Percentiles rank a stretch among this genome's conserved stretches.
Conservation (phyloP, 2,329 filamentous ascomycete species). For the Microdochium trichocladiopsis region DNA sequence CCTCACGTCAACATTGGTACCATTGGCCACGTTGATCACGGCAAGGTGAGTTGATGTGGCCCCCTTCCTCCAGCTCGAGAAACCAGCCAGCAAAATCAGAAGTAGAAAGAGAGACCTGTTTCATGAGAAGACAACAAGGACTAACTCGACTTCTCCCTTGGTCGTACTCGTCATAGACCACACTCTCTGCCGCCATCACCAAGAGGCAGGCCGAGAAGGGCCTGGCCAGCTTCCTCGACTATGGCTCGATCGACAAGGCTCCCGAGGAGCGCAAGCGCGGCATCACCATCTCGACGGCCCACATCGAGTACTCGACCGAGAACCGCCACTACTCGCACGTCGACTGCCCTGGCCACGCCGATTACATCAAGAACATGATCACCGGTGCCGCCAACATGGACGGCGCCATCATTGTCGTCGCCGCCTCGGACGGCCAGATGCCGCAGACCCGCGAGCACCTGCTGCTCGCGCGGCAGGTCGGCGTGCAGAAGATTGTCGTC, state of each 20-base stretch:
- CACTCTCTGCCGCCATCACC: constrained; percentile 95
- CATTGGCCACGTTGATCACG: constrained; percentile 99
- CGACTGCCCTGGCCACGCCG: constrained; percentile 98
- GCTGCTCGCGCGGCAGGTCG: constrained; percentile 94
- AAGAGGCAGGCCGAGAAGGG: constrained; percentile 97
- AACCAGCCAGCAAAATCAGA: too few relatives aligned
- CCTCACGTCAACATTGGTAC: constrained; percentile 99
- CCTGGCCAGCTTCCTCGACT: constrained; percentile 89
- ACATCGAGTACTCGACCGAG: constrained; percentile 97
- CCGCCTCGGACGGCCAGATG: constrained; percentile 98
- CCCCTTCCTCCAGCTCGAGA: not conserved
- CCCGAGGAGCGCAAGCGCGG: constrained; percentile 99
- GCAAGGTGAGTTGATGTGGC: constrained; percentile 62
- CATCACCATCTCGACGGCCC: constrained; percentile 97
- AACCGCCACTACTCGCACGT: constrained; percentile 97
- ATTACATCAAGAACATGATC: constrained; percentile 99
- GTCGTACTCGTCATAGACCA: constrained; percentile 68
- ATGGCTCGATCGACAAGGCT: constrained; percentile 97
- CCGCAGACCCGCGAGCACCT: constrained; percentile 98
- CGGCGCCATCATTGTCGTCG: constrained; percentile 96
- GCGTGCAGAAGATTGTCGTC: constrained; percentile 95
- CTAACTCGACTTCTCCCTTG: not conserved
- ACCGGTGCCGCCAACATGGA: constrained; percentile 99
- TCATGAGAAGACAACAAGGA: not conserved
- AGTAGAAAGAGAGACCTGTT: not conserved